A percentile compares a stretch with the other conserved stretches of the same genome.
Conservation (phyloP, 2,329 filamentous ascomycete species). For the Ploettnerulaceae sp. region DNA sequence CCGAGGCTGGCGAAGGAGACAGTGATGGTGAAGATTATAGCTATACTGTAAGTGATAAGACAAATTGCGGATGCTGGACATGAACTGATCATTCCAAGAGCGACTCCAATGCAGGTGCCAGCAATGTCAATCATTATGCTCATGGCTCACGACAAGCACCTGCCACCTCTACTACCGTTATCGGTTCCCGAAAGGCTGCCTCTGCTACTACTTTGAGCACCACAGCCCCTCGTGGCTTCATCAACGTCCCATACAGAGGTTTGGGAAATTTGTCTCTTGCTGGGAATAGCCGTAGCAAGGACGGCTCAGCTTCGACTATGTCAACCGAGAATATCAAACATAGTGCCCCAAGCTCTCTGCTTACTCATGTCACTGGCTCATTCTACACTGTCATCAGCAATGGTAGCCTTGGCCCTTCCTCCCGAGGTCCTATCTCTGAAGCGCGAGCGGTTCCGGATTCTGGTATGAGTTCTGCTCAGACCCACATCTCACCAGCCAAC, state of each 20-base stretch:
- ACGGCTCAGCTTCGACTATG: not conserved
- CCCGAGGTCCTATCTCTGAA: too few species aligned
- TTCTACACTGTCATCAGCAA: too few species aligned
- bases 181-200: not conserved
- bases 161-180: not conserved
- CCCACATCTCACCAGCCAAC: not conserved
- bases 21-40: constrained; percentile 8
- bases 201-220: not conserved
- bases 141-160: too few species aligned
- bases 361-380: too few species aligned
- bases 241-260: not conserved
- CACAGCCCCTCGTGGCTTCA: not conserved
- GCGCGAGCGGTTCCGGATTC: not conserved
- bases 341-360: too few species aligned
- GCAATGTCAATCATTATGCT: not conserved
- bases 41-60: constrained; percentile 1
- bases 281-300: not conserved
- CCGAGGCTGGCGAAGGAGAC: constrained; percentile 10
- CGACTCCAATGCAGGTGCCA: not conserved
- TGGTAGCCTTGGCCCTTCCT: too few species aligned
- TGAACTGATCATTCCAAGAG: not conserved
- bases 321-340: not conserved
- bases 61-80: too few species aligned
- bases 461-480: not conserved
- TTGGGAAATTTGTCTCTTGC: not conserved